Percentiles rank a stretch among this genome's conserved stretches.
phyloP scores from a whole-genome alignment of 1,139 yeast genomes.

The Yamadazyma diddensiae region DNA sequence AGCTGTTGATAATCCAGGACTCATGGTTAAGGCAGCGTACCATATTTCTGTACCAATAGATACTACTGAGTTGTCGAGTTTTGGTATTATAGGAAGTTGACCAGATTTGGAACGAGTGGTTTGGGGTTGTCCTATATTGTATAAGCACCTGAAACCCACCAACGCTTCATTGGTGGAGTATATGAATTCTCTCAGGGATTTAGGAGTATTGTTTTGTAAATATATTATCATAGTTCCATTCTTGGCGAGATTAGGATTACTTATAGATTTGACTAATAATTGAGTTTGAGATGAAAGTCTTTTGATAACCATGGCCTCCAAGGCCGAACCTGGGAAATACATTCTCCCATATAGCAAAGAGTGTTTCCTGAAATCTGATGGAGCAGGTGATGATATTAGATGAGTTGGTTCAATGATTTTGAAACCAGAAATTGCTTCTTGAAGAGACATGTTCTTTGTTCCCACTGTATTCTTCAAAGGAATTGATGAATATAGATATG shows the following conservation, averaged over 20 bases:
- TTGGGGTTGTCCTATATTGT: slow-evolving; percentile 54
- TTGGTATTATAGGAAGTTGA: slow-evolving; percentile 28
- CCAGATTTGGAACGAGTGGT: slow-evolving; percentile 5
- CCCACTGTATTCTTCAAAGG: slow-evolving; percentile 52
- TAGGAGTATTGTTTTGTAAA: slow-evolving; percentile 65
- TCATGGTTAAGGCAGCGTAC: slow-evolving; percentile 81
- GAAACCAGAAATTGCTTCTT: slow-evolving; percentile 79
- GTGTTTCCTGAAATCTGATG: slow-evolving; percentile 10
- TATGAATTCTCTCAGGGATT: slow-evolving; percentile 69
- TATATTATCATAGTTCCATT: slow-evolving; percentile 66
- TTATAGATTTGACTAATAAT: slow-evolving; percentile 69
- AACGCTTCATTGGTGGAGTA: slow-evolving; percentile 88
- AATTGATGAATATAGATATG: slow-evolving; percentile 72
- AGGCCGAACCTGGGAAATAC: slow-evolving; percentile 81
- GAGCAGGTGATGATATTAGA: neutral
- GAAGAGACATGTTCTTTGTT: slow-evolving; percentile 57
- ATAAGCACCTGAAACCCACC: slow-evolving; percentile 78
- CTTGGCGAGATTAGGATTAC: slow-evolving; percentile 58
- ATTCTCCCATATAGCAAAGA: slow-evolving; percentile 68
- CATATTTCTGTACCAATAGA: slow-evolving; percentile 86
- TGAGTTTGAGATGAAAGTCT: slow-evolving; percentile 61
- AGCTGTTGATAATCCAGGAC: slow-evolving; percentile 84
- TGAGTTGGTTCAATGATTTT: slow-evolving; percentile 50
- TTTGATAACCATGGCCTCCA: slow-evolving; percentile 85
- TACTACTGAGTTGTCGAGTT: slow-evolving; percentile 48